phyloP scores from a whole-genome alignment of 192 early-diverging fungal genomes.

The Chytriomyces confervae region DNA sequence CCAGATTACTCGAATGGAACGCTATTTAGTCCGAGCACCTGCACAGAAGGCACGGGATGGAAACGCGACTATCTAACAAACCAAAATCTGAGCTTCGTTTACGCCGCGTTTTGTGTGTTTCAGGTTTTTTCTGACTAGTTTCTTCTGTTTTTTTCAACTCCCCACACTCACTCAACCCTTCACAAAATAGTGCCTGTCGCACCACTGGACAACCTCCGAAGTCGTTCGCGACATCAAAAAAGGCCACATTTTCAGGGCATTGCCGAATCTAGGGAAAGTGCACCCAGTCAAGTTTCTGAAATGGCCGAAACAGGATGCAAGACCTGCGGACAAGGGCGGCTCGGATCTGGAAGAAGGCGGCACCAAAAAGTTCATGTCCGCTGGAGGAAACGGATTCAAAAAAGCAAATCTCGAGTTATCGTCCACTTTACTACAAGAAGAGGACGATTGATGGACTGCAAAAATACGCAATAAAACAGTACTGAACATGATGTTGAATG shows the following conservation, averaged over 20 bases:
- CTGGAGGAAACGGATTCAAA: not conserved
- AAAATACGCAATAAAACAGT: not conserved
- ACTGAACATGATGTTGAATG: not conserved
- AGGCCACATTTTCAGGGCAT: conserved; percentile 1
- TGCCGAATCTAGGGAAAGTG: not conserved
- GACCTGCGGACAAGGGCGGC: not conserved
- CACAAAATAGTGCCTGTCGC: not conserved
- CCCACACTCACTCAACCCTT: not conserved
- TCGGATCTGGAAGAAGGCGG: not conserved
- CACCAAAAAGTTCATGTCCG: not conserved
- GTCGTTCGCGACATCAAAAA: not conserved
- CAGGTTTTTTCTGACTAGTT: conserved; percentile 9
- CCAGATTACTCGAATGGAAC: conserved; percentile 5
- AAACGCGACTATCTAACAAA: not conserved
- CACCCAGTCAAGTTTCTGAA: not conserved
- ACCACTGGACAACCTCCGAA: conserved; percentile 22
- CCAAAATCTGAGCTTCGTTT: not conserved
- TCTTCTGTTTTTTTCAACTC: not conserved
- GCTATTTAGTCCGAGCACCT: not conserved
- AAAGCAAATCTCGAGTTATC: not conserved
- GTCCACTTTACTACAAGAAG: not conserved
- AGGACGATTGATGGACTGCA: conserved; percentile 34
- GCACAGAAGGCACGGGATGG: not conserved
- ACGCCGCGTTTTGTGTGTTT: conserved; percentile 26
- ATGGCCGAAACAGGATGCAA: not conserved